Conservation (phyloP, 352 stramenopile genomes). For the Globisporangium takayamanum region DNA sequence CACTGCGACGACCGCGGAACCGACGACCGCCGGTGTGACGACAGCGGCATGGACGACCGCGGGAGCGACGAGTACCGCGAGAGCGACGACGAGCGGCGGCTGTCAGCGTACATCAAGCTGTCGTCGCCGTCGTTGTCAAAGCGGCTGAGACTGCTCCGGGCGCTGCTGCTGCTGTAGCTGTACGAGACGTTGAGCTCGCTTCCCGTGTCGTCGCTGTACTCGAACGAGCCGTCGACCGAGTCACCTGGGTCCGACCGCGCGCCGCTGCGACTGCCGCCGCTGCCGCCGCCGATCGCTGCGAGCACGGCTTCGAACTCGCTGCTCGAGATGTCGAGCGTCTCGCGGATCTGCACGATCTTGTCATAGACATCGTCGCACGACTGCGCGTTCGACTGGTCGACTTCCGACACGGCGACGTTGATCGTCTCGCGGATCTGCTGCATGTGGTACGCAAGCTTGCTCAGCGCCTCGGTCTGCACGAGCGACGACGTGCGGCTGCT, state of each 20-base stretch:
- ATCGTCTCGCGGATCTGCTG: conserved; percentile 65
- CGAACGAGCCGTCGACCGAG: conserved; percentile 6
- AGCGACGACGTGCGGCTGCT: conserved; percentile 15
- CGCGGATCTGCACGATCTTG: conserved; percentile 41
- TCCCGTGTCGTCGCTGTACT: conserved; percentile 3
- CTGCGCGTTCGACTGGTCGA: conserved; percentile 31
- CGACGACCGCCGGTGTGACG: conserved; percentile 2
- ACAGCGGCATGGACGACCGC: conserved; percentile 10
- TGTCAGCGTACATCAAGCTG: conserved; percentile 8
- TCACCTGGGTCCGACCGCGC: conserved; percentile 4
- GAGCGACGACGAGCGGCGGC: conserved; percentile 5
- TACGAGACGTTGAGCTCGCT: conserved; percentile 1
- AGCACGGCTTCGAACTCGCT: conserved; percentile 44
- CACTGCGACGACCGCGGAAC: conserved; percentile 7
- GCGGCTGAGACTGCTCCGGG: neutral
- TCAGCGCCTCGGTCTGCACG: conserved; percentile 39
- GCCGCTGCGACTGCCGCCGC: neutral
- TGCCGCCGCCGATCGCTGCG: conserved; percentile 18
- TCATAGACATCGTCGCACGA: conserved; percentile 41
- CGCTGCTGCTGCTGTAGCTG: conserved; percentile 7
- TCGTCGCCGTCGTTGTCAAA: neutral
- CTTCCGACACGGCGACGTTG: conserved; percentile 54
- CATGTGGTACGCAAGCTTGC: conserved; percentile 55
- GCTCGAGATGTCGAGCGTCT: conserved; percentile 40
- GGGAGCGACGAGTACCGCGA: conserved; percentile 3